These are phyloP conservation scores for Thalassiosira mediterranea DNA, from an alignment of 352 stramenopile species.

Conservation along the genomic window DNA sequence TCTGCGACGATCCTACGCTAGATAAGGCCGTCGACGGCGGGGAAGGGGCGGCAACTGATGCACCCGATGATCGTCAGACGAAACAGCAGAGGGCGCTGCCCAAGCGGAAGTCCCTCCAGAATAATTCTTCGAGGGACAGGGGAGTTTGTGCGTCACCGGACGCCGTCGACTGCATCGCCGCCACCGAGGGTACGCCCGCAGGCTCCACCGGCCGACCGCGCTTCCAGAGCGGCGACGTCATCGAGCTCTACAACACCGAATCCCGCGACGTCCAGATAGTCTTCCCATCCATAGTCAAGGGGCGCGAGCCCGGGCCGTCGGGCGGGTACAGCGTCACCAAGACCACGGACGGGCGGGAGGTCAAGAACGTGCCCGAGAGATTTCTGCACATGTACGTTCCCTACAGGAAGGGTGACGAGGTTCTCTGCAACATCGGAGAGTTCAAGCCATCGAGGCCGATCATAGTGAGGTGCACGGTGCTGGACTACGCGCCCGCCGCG, in stretches of 20 bases:
- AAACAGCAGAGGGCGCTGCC: too few relatives aligned
- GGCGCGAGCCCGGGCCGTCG: neutral
- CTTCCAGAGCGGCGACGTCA: slow-evolving; percentile 26
- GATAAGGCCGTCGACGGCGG: too few relatives aligned
- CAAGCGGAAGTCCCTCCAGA: too few relatives aligned
- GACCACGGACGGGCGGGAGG: slow-evolving; percentile 27
- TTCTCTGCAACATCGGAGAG: slow-evolving; percentile 31
- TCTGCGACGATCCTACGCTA: too few relatives aligned
- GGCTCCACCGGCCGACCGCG: too few relatives aligned
- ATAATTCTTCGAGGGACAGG: too few relatives aligned
- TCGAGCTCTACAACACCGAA: slow-evolving; percentile 33
- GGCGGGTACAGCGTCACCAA: slow-evolving; percentile 22
- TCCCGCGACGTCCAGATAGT: slow-evolving; percentile 45
- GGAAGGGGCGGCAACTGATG: too few relatives aligned
- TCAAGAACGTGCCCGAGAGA: slow-evolving; percentile 22
- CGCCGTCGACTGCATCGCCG: too few relatives aligned
- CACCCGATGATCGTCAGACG: too few relatives aligned
- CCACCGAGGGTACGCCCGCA: too few relatives aligned
- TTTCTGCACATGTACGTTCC: slow-evolving; percentile 27
- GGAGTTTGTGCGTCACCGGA: too few relatives aligned
- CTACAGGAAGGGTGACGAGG: slow-evolving; percentile 18
- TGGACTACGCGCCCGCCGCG: slow-evolving; percentile 12
- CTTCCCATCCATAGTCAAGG: slow-evolving; percentile 33
- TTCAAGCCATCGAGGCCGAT: slow-evolving; percentile 28
- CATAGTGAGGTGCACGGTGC: slow-evolving; percentile 36